A percentile compares a stretch with the other conserved stretches of the same genome.
Evolutionary conservation across 1,139 yeast species (phyloP).

Genomic region (Zhuliangozyma parablackwelliae): DNA sequence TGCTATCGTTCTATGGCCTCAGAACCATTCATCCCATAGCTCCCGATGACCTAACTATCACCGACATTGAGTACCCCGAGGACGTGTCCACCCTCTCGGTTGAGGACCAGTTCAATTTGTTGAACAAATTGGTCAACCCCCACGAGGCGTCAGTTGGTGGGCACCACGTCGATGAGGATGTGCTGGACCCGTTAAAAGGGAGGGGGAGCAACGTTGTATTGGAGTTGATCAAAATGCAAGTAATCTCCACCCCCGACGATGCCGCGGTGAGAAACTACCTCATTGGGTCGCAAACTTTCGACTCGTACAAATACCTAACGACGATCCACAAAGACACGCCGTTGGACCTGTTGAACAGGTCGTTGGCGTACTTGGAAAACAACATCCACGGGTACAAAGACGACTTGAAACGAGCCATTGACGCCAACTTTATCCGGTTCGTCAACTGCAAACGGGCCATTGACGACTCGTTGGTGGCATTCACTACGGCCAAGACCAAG

Average conservation of each 20-base stretch:
- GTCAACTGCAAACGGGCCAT: constrained; percentile 67
- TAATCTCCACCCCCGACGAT: constrained; percentile 35
- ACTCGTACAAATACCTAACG: constrained; percentile 64
- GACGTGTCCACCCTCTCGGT: constrained; percentile 17
- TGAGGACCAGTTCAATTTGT: constrained; percentile 29
- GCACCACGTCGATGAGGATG: constrained; percentile 18
- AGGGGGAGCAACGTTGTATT: constrained; percentile 41
- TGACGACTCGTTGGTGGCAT: constrained; percentile 32
- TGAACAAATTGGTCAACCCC: constrained; percentile 21
- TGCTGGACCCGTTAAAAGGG: constrained; percentile 55
- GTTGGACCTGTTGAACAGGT: constrained; percentile 53
- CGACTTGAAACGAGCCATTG: constrained; percentile 63
- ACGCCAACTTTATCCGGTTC: constrained; percentile 69
- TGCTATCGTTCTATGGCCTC: constrained; percentile 25
- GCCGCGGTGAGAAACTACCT: constrained; percentile 51
- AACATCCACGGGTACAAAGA: constrained; percentile 63
- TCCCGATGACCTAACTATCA: constrained; percentile 18
- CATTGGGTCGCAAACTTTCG: constrained; percentile 69
- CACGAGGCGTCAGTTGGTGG: constrained; percentile 10
- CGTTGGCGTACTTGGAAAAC: constrained; percentile 55
- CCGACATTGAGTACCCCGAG: constrained; percentile 16
- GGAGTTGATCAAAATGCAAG: constrained; percentile 34
- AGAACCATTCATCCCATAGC: constrained; percentile 20
- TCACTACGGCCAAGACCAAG: constrained; percentile 31
- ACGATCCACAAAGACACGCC: constrained; percentile 70